Evolutionary conservation across 306 rosid species (phyloP).

Genomic region (Astragalus glycyphyllos): DNA sequence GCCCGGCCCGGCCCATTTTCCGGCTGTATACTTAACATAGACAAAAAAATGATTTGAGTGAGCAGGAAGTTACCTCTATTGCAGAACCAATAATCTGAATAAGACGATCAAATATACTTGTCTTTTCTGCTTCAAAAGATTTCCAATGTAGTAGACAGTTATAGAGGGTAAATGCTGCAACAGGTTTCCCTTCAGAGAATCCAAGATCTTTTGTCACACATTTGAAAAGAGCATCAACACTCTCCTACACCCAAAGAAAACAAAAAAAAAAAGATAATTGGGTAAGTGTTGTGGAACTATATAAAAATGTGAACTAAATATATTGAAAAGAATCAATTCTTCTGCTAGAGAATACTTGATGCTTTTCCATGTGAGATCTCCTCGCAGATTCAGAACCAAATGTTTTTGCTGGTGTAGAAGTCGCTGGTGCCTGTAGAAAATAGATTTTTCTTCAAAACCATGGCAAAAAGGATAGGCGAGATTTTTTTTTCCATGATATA

Average conservation of each 20-base stretch:
- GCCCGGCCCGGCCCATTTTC: no score
- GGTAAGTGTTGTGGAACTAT: slow-evolving; percentile 22
- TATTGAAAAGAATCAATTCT: slow-evolving; percentile 28
- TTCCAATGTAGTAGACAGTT: slow-evolving; percentile 90
- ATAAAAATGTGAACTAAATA: slow-evolving; percentile 36
- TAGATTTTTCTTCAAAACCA: slow-evolving; percentile 39
- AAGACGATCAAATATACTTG: slow-evolving; percentile 90
- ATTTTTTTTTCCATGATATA: slow-evolving; percentile 4
- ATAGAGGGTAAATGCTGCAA: slow-evolving; percentile 79
- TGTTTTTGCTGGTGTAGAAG: slow-evolving; percentile 53
- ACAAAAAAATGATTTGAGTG: background rate
- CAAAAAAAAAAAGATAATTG: slow-evolving; percentile 31
- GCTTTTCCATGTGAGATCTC: slow-evolving; percentile 77
- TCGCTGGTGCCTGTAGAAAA: slow-evolving; percentile 52
- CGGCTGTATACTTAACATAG: background rate
- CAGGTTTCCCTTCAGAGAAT: slow-evolving; percentile 85
- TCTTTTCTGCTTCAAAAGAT: slow-evolving; percentile 89
- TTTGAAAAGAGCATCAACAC: slow-evolving; percentile 73
- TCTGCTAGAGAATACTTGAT: slow-evolving; percentile 59
- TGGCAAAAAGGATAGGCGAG: background rate
- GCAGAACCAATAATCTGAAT: slow-evolving; percentile 81
- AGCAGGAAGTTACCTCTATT: slow-evolving; percentile 66
- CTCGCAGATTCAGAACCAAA: slow-evolving; percentile 67
- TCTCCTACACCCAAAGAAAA: slow-evolving; percentile 65
- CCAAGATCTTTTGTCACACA: slow-evolving; percentile 73